A percentile compares a stretch with the other conserved stretches of the same genome.
phyloP scores from a whole-genome alignment of 164 flowering plant genomes.

The Warburgia ugandensis region DNA sequence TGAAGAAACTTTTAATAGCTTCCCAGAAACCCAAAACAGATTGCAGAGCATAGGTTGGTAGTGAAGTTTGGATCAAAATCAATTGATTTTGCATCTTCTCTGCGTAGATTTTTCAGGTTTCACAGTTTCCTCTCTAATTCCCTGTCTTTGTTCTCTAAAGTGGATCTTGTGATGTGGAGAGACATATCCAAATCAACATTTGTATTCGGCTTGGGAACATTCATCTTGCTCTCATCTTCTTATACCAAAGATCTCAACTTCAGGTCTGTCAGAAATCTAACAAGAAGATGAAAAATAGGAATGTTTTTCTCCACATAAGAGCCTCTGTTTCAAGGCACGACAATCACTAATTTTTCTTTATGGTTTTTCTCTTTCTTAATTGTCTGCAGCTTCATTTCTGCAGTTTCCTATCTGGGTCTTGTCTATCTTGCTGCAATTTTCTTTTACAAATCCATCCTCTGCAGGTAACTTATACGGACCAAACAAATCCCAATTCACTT shows the following conservation, averaged over 20 bases:
- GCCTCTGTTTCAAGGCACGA: too few species aligned
- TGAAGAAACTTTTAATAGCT: constrained; percentile 9
- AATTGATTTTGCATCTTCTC: not conserved
- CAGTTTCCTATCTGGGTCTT: constrained; percentile 66
- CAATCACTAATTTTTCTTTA: too few species aligned
- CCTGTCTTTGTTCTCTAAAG: constrained; percentile 21
- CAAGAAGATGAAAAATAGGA: not conserved
- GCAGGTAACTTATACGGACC: constrained; percentile 36
- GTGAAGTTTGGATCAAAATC: constrained; percentile 2
- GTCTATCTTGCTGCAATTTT: constrained; percentile 65
- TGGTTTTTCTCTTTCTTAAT: too few species aligned
- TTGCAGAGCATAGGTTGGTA: constrained; percentile 56
- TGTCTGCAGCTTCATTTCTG: constrained; percentile 73
- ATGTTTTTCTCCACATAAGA: not conserved
- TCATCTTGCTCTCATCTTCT: constrained; percentile 55
- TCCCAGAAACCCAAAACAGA: constrained; percentile 36
- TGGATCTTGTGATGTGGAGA: constrained; percentile 92
- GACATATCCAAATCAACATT: constrained; percentile 73
- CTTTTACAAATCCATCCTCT: constrained; percentile 50
- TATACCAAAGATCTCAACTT: constrained; percentile 62
- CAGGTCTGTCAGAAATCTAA: constrained; percentile 47
- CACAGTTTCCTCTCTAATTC: not conserved
- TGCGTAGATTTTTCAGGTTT: not conserved
- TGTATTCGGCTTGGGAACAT: constrained; percentile 66
- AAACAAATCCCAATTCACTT: not conserved